Conservation (phyloP, 371 early-diverging fungal species). For the Saksenaea vasiformis region DNA sequence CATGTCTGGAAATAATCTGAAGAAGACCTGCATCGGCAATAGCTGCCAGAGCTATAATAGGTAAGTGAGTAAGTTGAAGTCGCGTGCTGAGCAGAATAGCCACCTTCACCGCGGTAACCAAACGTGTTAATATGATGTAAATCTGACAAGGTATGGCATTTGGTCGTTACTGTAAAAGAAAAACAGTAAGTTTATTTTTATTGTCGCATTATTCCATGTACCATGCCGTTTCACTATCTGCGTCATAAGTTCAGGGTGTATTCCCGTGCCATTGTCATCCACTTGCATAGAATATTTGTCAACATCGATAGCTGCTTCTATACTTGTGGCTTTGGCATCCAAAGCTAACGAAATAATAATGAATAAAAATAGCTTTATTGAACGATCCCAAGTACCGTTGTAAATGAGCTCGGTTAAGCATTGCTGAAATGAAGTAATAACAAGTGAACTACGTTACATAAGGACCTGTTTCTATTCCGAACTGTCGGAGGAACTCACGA, state of each 20-base stretch:
- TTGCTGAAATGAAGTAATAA: constrained; percentile 52
- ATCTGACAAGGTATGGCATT: constrained; percentile 48
- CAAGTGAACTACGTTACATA: constrained; percentile 37
- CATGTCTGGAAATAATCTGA: constrained; percentile 58
- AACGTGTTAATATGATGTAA: constrained; percentile 46
- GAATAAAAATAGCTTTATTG: neutral
- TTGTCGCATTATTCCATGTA: constrained; percentile 18
- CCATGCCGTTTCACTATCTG: constrained; percentile 59
- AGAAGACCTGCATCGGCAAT: constrained; percentile 56
- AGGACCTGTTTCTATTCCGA: neutral
- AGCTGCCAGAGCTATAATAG: constrained; percentile 55
- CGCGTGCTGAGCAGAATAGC: neutral
- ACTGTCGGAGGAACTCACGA: constrained; percentile 25
- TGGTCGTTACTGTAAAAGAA: constrained; percentile 52
- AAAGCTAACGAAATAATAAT: constrained; percentile 40
- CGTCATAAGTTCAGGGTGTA: constrained; percentile 41
- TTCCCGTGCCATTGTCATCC: constrained; percentile 68
- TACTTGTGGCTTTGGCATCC: constrained; percentile 57
- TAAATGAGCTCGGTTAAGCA: constrained; percentile 64
- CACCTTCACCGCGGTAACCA: constrained; percentile 79
- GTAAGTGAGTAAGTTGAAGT: neutral
- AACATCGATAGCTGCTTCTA: constrained; percentile 50
- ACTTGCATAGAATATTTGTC: constrained; percentile 58
- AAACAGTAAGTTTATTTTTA: neutral
- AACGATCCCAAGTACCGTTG: constrained; percentile 45